Evolutionary conservation across 148 eudicot genomes (phyloP).

Genomic region (Pharnaceum exiguum): DNA sequence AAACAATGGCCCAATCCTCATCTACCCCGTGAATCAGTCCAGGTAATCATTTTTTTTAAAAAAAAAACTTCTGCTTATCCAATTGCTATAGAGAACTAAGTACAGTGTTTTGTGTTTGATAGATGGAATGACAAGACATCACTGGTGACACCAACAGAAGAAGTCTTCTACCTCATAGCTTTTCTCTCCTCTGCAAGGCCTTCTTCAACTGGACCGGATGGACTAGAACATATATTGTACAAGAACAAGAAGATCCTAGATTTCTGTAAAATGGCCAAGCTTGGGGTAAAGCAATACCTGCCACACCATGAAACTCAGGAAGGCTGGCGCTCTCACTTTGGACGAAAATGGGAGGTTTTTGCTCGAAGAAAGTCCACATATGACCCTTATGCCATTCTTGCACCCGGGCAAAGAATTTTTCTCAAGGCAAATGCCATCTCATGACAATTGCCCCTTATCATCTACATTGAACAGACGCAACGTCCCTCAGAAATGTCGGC

Average conservation of each 20-base stretch:
- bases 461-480: no score
- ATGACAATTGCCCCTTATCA: conserved; percentile 15
- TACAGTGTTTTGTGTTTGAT: conserved; percentile 7
- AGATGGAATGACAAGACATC: conserved; percentile 79
- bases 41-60: conserved; percentile 35
- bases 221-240: conserved; percentile 45
- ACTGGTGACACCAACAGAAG: conserved; percentile 73
- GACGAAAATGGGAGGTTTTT: conserved; percentile 58
- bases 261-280: conserved; percentile 44
- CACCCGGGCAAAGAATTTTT: conserved; percentile 91
- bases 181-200: conserved; percentile 42
- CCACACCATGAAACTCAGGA: conserved; percentile 64
- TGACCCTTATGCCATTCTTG: conserved; percentile 72
- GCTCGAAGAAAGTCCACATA: conserved; percentile 52
- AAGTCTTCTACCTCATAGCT: conserved; percentile 69
- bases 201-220: conserved; percentile 52
- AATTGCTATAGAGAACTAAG: not conserved
- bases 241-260: conserved; percentile 56
- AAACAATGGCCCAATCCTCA: conserved; percentile 77
- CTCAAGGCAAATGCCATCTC: conserved; percentile 35
- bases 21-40: conserved; percentile 83
- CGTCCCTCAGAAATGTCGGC: no score
- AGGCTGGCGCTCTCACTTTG: conserved; percentile 75
- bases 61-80: not conserved
- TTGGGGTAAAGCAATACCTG: conserved; percentile 77